phyloP scores from a whole-genome alignment of 2,329 filamentous ascomycete genomes.

The Ascosphaera pollenicola region DNA sequence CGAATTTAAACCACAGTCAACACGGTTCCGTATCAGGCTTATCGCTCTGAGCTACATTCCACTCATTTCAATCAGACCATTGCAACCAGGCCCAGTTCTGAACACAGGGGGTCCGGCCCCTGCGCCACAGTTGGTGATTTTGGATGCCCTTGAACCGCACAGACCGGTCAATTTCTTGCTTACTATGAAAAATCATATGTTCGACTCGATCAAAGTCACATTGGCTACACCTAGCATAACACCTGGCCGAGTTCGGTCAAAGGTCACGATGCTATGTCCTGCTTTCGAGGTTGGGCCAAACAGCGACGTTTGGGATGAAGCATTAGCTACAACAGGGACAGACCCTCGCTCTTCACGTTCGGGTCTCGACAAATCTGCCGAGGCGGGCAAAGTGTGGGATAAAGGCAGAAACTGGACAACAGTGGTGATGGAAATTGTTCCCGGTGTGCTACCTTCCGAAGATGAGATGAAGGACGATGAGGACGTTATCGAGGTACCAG shows the following conservation, averaged over 20 bases:
- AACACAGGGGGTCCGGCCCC: constrained; percentile 10
- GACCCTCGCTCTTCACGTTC: constrained; percentile 20
- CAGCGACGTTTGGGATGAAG: constrained; percentile 86
- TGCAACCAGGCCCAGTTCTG: constrained; percentile 24
- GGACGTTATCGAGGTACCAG: constrained; percentile 64
- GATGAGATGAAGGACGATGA: constrained; percentile 28
- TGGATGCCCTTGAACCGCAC: constrained; percentile 26
- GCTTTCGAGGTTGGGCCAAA: constrained; percentile 89
- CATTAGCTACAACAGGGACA: constrained; percentile 30
- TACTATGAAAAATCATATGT: constrained; percentile 83
- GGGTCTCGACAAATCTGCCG: constrained; percentile 33
- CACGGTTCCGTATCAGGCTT: constrained; percentile 77
- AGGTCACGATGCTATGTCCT: constrained; percentile 80
- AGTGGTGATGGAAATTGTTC: constrained; percentile 82
- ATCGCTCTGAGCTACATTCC: constrained; percentile 80
- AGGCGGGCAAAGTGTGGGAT: constrained; percentile 94
- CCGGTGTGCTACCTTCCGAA: constrained; percentile 15
- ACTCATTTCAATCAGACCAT: constrained; percentile 42
- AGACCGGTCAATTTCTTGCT: constrained; percentile 56
- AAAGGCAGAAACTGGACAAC: constrained; percentile 84
- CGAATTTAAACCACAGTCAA: constrained; percentile 72
- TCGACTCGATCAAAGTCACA: constrained; percentile 70
- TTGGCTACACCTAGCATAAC: constrained; percentile 66
- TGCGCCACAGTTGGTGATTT: constrained; percentile 16
- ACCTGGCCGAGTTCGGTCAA: constrained; percentile 52